These are phyloP conservation scores for Pleurotus platypus DNA, from an alignment of 768 basidiomycete genomes.

Conservation along the genomic window DNA sequence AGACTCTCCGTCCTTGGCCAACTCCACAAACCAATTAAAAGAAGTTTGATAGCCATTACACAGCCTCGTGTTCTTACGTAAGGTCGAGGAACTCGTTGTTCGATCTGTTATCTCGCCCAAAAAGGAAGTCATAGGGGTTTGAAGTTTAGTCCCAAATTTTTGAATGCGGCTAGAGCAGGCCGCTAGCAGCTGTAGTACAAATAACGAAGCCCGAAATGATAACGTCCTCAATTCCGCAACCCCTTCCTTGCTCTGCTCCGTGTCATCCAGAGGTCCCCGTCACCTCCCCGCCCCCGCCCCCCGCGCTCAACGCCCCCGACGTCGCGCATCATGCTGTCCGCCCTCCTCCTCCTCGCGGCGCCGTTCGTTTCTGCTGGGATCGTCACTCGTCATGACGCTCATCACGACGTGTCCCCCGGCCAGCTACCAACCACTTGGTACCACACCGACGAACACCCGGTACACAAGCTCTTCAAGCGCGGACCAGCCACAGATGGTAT, in stretches of 20 bases:
- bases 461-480: conserved; percentile 61
- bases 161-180: conserved; percentile 2
- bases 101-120: background rate
- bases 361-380: conserved; percentile 18
- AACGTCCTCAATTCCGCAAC: too few relatives aligned
- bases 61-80: conserved; percentile 1
- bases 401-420: conserved; percentile 22
- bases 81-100: background rate
- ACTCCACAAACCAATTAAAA: too few relatives aligned
- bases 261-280: too few relatives aligned
- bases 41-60: background rate
- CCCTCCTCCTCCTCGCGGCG: conserved; percentile 16
- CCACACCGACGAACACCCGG: conserved; percentile 58
- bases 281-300: conserved; percentile 1
- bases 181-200: conserved; percentile 3
- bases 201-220: background rate
- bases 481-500: conserved; percentile 39
- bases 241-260: too few relatives aligned
- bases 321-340: conserved; percentile 11
- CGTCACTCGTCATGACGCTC: conserved; percentile 23
- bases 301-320: conserved; percentile 20
- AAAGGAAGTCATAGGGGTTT: background rate
- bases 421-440: conserved; percentile 51
- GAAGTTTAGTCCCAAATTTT: conserved; percentile 2
- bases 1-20: too few relatives aligned